A percentile compares a stretch with the other conserved stretches of the same genome.
These are phyloP conservation scores for Penicillium bovifimosum DNA, from an alignment of 495 filamentous ascomycete species.

Conservation along the genomic window DNA sequence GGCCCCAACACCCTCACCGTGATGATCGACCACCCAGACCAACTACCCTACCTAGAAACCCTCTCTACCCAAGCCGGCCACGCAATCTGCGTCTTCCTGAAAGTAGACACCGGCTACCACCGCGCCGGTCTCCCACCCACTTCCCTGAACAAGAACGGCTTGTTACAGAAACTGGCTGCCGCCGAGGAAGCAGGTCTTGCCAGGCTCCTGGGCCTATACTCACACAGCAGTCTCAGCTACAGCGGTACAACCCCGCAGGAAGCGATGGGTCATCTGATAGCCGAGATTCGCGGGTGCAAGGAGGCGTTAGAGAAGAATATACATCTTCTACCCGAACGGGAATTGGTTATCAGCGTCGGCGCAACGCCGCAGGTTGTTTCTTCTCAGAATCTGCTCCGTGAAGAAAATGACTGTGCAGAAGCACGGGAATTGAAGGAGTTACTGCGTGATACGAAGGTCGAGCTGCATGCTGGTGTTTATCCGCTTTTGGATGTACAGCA, in stretches of 20 bases:
- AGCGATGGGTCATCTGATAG: conserved; percentile 52
- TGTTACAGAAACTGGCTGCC: conserved; percentile 49
- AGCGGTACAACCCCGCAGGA: conserved; percentile 39
- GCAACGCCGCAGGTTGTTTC: conserved; percentile 75
- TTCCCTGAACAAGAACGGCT: conserved; percentile 42
- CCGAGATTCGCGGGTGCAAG: conserved; percentile 56
- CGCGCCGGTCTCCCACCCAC: conserved; percentile 62
- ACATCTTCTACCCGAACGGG: conserved; percentile 19
- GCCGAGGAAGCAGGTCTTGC: conserved; percentile 29
- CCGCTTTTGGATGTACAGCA: conserved; percentile 79
- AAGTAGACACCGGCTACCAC: conserved; percentile 72
- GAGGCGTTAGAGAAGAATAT: conserved; percentile 40
- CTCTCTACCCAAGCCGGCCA: conserved; percentile 36
- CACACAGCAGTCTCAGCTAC: conserved; percentile 77
- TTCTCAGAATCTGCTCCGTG: conserved; percentile 37
- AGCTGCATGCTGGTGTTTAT: conserved; percentile 70
- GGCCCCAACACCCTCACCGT: conserved; percentile 53
- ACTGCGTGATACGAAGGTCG: conserved; percentile 37
- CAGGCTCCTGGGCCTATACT: conserved; percentile 63
- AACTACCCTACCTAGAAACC: conserved; percentile 43
- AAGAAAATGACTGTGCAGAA: conserved; percentile 5
- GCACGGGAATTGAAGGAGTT: conserved; percentile 19
- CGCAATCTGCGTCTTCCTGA: conserved; percentile 58
- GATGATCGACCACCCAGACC: conserved; percentile 67
- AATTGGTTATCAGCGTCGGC: conserved; percentile 65